A percentile compares a stretch with the other conserved stretches of the same genome.
phyloP scores from a whole-genome alignment of 2,329 filamentous ascomycete genomes.

The Aspergillus piperis region DNA sequence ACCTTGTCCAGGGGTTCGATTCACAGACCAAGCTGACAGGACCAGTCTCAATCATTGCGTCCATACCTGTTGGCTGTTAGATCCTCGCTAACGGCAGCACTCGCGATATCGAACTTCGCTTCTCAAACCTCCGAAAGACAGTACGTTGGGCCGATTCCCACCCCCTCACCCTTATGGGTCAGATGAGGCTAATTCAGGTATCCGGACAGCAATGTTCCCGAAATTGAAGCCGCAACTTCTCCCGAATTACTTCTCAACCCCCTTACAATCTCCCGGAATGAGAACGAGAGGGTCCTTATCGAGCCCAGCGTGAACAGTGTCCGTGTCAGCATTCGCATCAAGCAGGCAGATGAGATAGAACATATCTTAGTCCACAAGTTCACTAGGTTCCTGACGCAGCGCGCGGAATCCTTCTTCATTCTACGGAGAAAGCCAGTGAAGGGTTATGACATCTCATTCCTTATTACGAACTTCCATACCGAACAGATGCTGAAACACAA shows the following conservation, averaged over 20 bases:
- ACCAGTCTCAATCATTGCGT: slow-evolving; percentile 88
- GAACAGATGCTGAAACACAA: slow-evolving; percentile 99
- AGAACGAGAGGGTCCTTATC: slow-evolving; percentile 94
- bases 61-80: slow-evolving; percentile 96
- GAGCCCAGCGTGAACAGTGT: slow-evolving; percentile 97
- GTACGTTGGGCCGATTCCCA: not conserved
- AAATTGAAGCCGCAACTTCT: slow-evolving; percentile 89
- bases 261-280: slow-evolving; percentile 86
- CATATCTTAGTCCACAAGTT: slow-evolving; percentile 98
- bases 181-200: not conserved
- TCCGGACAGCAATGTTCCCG: slow-evolving; percentile 72
- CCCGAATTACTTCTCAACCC: slow-evolving; percentile 94
- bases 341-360: slow-evolving; percentile 99
- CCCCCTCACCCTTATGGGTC: not conserved
- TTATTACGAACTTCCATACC: slow-evolving; percentile 98
- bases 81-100: slow-evolving; percentile 87
- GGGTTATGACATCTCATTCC: slow-evolving; percentile 98
- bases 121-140: slow-evolving; percentile 95
- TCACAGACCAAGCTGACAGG: slow-evolving; percentile 16
- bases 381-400: slow-evolving; percentile 90
- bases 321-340: slow-evolving; percentile 97
- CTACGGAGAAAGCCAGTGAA: slow-evolving; percentile 88
- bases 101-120: slow-evolving; percentile 94
- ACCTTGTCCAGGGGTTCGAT: not conserved
- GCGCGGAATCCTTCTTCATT: slow-evolving; percentile 97